Percentiles rank a stretch among this genome's conserved stretches.
Evolutionary conservation across 805 yeast genomes (phyloP).

Genomic region (Metschnikowia matae): DNA sequence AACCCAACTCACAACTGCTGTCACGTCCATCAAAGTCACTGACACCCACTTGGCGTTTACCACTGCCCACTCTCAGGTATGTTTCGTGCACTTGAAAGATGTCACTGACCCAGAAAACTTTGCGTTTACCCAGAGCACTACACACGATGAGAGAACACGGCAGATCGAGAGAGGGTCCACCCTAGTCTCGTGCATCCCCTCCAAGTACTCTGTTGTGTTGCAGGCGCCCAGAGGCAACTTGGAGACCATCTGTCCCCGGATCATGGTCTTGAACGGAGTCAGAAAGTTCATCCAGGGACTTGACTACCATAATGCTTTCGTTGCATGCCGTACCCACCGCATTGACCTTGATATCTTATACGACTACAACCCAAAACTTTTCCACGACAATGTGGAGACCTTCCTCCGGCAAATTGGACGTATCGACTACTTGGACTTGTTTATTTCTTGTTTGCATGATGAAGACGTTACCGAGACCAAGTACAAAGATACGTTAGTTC

Average conservation of each 20-base stretch:
- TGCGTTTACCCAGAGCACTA: conserved; percentile 20
- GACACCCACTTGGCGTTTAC: conserved; percentile 75
- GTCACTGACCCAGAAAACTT: conserved; percentile 35
- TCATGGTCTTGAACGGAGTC: conserved; percentile 83
- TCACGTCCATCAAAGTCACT: conserved; percentile 75
- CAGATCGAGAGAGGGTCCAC: conserved; percentile 88
- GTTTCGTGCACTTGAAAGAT: conserved; percentile 68
- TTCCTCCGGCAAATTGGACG: conserved; percentile 69
- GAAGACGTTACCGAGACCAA: conserved; percentile 82
- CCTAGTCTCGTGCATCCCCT: conserved; percentile 77
- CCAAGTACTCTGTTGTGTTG: conserved; percentile 73
- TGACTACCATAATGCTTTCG: conserved; percentile 69
- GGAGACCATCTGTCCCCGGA: conserved; percentile 90
- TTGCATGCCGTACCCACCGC: conserved; percentile 84
- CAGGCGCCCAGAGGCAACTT: conserved; percentile 96
- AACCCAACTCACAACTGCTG: conserved; percentile 60
- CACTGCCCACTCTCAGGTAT: conserved; percentile 79
- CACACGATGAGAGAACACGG: conserved; percentile 76
- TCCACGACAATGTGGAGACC: conserved; percentile 55
- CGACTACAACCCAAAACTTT: conserved; percentile 77
- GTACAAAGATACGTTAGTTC: conserved; percentile 63
- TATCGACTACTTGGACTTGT: conserved; percentile 78
- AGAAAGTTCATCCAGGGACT: conserved; percentile 58
- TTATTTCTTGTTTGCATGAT: conserved; percentile 78
- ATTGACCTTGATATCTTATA: conserved; percentile 85